Base-by-base conservation (phyloP, 225 moss, liverwort and hornwort species). In the Sphagnum tenellum region DNA sequence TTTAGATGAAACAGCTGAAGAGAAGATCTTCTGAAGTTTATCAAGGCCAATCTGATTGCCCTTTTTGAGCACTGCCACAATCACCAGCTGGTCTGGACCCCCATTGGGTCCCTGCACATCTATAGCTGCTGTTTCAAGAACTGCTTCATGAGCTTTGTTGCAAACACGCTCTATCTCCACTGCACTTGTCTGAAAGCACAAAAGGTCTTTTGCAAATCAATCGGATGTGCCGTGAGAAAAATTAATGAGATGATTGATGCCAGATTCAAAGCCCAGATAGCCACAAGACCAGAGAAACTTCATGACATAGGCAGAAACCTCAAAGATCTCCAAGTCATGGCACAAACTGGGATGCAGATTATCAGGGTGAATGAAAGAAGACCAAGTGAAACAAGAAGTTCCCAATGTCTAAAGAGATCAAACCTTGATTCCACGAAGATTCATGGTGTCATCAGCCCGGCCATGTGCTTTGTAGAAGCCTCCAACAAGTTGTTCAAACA, bases 351-450 rank as follows among this genome's bases (percentile, higher is more conserved):
- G 7, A 47, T 63, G 59, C 59, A 60, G 44, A 60, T 12, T n/a
- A 12, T 60, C 6, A n/a, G n/a, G n/a, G n/a, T 60, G 12, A 45
- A 60, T 53, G 6, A 53, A 53, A 5, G 52, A 10, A 5, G 6
- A 53, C 10, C 10, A 53, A 5, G 52, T 53, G 52, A 5, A 10
- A 53, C 52, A 53, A 5, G 10, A 53, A 53, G 52, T 5, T 53
- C 10, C 45, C 5, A 8, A 44, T 9, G 29, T 9, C 9, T 14
- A 48, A 44, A 58, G 53, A 60, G 64, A 29, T 9, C 74, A 58
- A 50, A 94, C 92, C 80, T 98, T 98, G 78, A 98, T 98, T 71
- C 96, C 96, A 57, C 92, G 70, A 4, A 98, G 85, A 73, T 98
- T 92, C 93, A 93, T 92, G 5, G 92, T 98, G 70, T 93, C 92